Evolutionary conservation across 2,329 filamentous ascomycete genomes (phyloP), one percentile per base, ranked within the genome.

Genomic region (Sarocladium brachiariae): DNA sequence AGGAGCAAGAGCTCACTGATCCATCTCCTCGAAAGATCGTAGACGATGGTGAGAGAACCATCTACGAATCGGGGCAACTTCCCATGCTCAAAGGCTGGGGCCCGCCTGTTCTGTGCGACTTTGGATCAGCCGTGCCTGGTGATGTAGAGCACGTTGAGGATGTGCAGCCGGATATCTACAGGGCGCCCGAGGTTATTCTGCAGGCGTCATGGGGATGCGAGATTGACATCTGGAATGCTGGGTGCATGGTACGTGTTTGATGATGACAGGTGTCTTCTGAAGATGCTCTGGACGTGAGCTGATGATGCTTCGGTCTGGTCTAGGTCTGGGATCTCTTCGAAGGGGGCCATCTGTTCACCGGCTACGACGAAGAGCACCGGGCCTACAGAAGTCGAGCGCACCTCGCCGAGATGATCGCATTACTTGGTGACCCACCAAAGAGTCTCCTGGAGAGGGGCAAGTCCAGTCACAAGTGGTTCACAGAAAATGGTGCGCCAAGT

Each of bases 161-260:
- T 35, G 56, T 70, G 1, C 70, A 73, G 51, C 71, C 71, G 1
- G 55, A 65, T 13, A 53, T 68, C 8, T 74, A 74, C 56, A 57
- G 65, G 30, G 64, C 63, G 3, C 65, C 64, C 13, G 70, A 80
- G 53, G 72, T 78, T 8, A 74, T 78, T 4, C 51, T 79, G 1
- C 56, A 65, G 56, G 62, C 56, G 2, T 65, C 68, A 1, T 79
- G 74, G 75, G 61, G 62, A 0, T 73, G 70, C 49, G 62, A 65
- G 16, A 63, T 74, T 13, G 75, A 80, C 59, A 72, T 80, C 49
- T 80, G 75, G 75, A 76, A 74, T 51, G 64, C 67, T 3, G 74
- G 73, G 8, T 72, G 69, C 50, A 69, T 78, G 74, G 73, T 76
- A 63, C 62, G 67, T 35, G 43, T 23, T n/a, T n/a, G n/a, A n/a